Percentiles rank a stretch among this genome's conserved stretches.
Evolutionary conservation across 345 rosid species (phyloP).

Genomic region (Mangifera indica): DNA sequence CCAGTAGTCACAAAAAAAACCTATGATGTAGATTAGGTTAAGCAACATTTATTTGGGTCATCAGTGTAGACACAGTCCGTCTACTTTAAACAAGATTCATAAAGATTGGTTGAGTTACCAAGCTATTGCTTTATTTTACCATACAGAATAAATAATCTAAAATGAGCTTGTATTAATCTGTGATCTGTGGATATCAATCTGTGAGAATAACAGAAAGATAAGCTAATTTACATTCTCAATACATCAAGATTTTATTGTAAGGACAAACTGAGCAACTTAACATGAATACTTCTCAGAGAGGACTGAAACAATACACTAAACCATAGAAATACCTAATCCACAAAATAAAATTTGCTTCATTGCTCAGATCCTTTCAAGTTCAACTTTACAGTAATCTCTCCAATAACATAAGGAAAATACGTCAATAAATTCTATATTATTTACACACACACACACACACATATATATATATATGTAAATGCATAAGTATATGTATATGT

Average conservation of each 20-base stretch:
- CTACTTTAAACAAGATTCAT: not conserved
- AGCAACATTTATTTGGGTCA: slow-evolving; percentile 1
- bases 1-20: not conserved
- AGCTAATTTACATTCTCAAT: not conserved
- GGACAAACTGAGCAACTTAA: not conserved
- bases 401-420: not conserved
- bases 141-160: not conserved
- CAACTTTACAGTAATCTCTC: not conserved
- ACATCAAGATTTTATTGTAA: slow-evolving; percentile 1
- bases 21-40: no score
- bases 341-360: not conserved
- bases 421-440: no score
- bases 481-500: no score
- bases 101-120: not conserved
- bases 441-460: no score
- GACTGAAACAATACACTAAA: not conserved
- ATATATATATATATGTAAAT: no score
- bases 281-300: not conserved
- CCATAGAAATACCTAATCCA: not conserved
- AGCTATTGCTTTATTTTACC: not conserved
- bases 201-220: not conserved
- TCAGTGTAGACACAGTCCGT: not conserved
- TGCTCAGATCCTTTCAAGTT: not conserved
- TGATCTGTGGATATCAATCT: not conserved
- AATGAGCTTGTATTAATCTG: not conserved